Base-by-base conservation (phyloP, 2,329 filamentous ascomycete genomes). In the Penicillium sp. region DNA sequence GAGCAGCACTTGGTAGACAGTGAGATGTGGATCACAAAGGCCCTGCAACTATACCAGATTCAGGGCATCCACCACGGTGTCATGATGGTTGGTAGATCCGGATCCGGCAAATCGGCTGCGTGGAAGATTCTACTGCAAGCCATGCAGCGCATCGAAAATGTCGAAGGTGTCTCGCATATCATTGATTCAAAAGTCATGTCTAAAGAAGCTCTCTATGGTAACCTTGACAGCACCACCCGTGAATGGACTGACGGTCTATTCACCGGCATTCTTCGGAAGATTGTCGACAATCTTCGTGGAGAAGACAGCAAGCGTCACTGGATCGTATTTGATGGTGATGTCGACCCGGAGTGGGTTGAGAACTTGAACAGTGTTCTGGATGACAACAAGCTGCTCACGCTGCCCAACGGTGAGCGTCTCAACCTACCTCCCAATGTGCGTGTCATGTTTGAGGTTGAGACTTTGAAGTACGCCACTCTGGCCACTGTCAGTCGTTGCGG, bases 141-240 rank as follows among this genome's bases (percentile, higher is more conserved):
- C 16, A 80, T 99, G 60, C 94, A 98, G 71, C 88, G 90, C 70
- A 91, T 96, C 14, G 95, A 99, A 75, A 89, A 89, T 26, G 84
- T 96, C 6, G 96, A 99, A 77, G 95, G 96, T 35, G 92, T 99
- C 49, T 97, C 88, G 67, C 95, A 99, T 73, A 91, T 99, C 59
- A 99, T 99, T 69, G 95, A 99, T 77, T 96, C 94, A 43, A 99
- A 99, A 81, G 96, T 99, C 77, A 99, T 99, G 95, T 97, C 93
- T 55, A 99, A 99, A 79, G 95, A 99, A 79, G 91, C 92, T 26
- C 83, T 99, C 4, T 99, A 99, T 73, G 95, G 95, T 73, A 97
- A 89, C 70, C 84, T 99, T 52, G 95, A 99, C 76, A 93, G 92
- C 60, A 99, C 95, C 2, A 99, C 95, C 1, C 88, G 95, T 70